Evolutionary conservation across 2,329 filamentous ascomycete genomes (phyloP).

Genomic region (Diaporthe australafricana): DNA sequence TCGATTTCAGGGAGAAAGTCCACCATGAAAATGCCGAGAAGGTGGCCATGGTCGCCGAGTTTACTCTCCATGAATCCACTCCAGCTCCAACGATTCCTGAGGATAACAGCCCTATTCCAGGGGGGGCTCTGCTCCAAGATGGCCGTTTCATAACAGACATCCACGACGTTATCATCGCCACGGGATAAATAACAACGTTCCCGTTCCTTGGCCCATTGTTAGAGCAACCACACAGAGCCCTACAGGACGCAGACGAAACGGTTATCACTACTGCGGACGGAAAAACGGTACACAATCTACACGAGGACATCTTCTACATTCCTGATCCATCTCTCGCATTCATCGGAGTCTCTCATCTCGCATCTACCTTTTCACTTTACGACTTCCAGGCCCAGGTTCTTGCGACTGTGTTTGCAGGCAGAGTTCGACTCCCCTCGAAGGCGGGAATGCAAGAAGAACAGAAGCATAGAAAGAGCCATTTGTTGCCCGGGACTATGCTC

Average conservation of each 20-base stretch:
- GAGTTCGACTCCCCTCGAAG: neutral
- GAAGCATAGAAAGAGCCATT: neutral
- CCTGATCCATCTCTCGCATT: constrained; percentile 58
- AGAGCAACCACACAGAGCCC: neutral
- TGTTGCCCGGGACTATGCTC: neutral
- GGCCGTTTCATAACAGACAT: neutral
- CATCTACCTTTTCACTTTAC: constrained; percentile 61
- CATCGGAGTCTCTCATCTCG: constrained; percentile 59
- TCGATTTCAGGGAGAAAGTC: neutral
- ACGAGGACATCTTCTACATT: constrained; percentile 65
- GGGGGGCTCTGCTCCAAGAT: neutral
- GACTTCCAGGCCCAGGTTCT: constrained; percentile 59
- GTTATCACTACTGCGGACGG: constrained; percentile 2
- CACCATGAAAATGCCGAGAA: neutral
- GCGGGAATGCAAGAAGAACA: neutral
- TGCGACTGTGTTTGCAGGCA: neutral
- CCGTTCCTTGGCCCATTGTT: neutral
- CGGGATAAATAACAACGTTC: constrained; percentile 4
- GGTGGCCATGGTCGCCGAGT: neutral
- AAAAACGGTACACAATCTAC: constrained; percentile 56
- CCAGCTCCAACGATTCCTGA: neutral
- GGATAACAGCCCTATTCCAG: neutral
- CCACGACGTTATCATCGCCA: constrained; percentile 4
- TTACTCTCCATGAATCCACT: neutral
- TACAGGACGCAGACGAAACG: neutral